Conservation (phyloP, 352 stramenopile genomes). For the Phytophthora quininea region DNA sequence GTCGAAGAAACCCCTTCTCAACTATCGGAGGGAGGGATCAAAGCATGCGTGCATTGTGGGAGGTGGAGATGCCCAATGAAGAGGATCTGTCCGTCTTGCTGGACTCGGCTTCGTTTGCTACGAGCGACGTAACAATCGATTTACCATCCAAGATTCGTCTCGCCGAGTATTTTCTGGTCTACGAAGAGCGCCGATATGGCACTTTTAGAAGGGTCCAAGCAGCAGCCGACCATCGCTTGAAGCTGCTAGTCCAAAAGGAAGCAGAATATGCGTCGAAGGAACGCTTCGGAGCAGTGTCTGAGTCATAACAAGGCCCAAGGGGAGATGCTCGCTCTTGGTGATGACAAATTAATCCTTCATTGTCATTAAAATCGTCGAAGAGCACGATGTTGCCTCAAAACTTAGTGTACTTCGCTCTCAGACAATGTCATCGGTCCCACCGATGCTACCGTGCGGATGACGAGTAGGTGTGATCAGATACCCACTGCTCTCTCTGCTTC, state of each 20-base stretch:
- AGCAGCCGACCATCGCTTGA: constrained; percentile 51
- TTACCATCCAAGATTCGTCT: constrained; percentile 55
- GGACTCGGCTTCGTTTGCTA: constrained; percentile 54
- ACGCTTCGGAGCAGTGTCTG: constrained; percentile 40
- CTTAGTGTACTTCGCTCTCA: neutral
- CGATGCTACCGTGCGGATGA: constrained; percentile 22
- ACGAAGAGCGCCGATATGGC: constrained; percentile 60
- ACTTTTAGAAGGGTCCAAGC: constrained; percentile 40
- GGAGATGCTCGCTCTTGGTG: too few relatives aligned
- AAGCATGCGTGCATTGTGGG: constrained; percentile 61
- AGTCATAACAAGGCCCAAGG: too few relatives aligned
- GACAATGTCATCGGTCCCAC: neutral
- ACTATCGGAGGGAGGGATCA: constrained; percentile 73
- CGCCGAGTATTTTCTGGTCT: constrained; percentile 61
- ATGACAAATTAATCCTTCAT: too few relatives aligned
- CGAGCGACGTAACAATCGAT: constrained; percentile 41
- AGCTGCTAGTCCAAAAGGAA: constrained; percentile 62
- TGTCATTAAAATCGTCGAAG: too few relatives aligned
- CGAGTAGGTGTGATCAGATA: constrained; percentile 23
- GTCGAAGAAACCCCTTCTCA: constrained; percentile 71
- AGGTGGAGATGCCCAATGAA: constrained; percentile 59
- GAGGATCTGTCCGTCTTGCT: constrained; percentile 61
- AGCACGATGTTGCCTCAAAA: neutral
- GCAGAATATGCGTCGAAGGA: constrained; percentile 61
- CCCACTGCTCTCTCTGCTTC: constrained; percentile 29